These are phyloP conservation scores for Angophora floribunda DNA, from an alignment of 345 rosid genomes.

Conservation along the genomic window DNA sequence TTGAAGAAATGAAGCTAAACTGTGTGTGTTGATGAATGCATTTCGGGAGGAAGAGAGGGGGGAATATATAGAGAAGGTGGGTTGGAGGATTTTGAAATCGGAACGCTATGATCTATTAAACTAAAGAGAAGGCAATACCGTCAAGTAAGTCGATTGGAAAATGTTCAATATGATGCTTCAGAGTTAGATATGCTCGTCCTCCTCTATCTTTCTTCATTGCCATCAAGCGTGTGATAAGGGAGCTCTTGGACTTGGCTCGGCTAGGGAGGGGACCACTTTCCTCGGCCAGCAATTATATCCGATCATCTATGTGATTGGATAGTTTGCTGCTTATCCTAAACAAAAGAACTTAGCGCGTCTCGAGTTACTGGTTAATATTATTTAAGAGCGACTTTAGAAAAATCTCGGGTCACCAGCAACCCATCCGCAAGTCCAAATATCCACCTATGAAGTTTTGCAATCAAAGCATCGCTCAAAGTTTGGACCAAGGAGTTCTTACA, in stretches of 20 bases:
- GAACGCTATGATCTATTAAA: neutral
- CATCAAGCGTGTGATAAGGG: neutral
- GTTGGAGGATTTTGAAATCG: neutral
- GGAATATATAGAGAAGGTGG: neutral
- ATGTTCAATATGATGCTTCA: neutral
- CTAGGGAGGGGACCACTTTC: neutral
- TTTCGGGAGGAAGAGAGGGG: neutral
- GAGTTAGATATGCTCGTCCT: neutral
- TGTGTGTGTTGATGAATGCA: neutral
- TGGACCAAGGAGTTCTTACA: neutral
- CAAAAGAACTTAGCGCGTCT: neutral
- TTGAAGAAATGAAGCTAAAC: neutral
- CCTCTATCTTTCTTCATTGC: neutral
- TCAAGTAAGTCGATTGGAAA: conserved; percentile 13
- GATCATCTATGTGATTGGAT: neutral
- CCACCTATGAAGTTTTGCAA: neutral
- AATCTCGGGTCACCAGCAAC: neutral
- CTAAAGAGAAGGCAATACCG: conserved; percentile 12
- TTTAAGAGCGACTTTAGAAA: neutral
- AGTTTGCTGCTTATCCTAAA: neutral
- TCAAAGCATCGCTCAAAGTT: neutral
- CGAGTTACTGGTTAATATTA: neutral
- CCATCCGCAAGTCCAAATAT: neutral
- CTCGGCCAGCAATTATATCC: neutral
- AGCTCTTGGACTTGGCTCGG: neutral